A percentile compares a stretch with the other conserved stretches of the same genome.
Conservation (phyloP, 768 basidiomycete genomes). For the Glaciozyma martinii region DNA sequence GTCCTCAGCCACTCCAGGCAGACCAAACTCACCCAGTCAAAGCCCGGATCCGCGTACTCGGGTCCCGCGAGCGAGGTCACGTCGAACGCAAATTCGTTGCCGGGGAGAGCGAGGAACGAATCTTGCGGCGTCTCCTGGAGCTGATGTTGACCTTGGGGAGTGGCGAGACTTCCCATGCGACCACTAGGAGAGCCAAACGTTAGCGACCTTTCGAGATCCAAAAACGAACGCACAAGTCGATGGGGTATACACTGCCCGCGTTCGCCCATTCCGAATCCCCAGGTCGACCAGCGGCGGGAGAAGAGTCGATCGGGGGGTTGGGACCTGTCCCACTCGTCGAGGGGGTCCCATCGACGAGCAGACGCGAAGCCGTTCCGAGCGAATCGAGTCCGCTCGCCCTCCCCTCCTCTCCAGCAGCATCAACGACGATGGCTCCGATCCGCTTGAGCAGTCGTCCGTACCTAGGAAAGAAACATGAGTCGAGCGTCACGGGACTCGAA, state of each 20-base stretch:
- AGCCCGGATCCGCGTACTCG: slow-evolving; percentile 4
- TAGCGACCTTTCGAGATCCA: too few relatives aligned
- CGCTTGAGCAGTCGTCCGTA: slow-evolving; percentile 5
- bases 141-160: too few relatives aligned
- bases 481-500: background rate
- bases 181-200: too few relatives aligned
- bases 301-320: background rate
- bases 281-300: too few relatives aligned
- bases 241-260: too few relatives aligned
- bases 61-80: slow-evolving; percentile 1
- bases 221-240: too few relatives aligned
- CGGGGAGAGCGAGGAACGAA: background rate
- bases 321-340: background rate
- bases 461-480: background rate
- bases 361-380: background rate
- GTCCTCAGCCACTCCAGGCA: too few relatives aligned
- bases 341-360: background rate
- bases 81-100: slow-evolving; percentile 1
- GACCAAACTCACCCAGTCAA: background rate
- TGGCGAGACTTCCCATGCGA: too few relatives aligned
- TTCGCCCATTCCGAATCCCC: too few relatives aligned
- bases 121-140: too few relatives aligned
- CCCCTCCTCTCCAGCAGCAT: background rate
- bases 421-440: slow-evolving; percentile 1
- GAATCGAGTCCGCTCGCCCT: background rate